phyloP scores from a whole-genome alignment of 2,329 filamentous ascomycete genomes.

The Monosporascus sp. region DNA sequence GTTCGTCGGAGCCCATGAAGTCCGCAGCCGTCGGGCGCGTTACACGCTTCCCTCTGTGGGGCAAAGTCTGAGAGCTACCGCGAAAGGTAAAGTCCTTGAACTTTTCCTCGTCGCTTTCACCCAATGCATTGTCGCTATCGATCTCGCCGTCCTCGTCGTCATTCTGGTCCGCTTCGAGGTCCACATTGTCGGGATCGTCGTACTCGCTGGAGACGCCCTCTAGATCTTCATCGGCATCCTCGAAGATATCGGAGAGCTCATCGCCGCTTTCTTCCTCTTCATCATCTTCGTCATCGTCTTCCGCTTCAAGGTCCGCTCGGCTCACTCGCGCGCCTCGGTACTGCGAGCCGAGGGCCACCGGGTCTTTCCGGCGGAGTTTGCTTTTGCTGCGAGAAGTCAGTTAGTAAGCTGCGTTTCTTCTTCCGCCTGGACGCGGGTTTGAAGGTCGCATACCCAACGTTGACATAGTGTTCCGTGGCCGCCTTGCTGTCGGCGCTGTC shows the following conservation, averaged over 20 bases:
- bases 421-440: not conserved
- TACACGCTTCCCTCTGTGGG: conserved; percentile 23
- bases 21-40: conserved; percentile 49
- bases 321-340: conserved; percentile 76
- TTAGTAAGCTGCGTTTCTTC: not conserved
- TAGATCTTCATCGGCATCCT: conserved; percentile 20
- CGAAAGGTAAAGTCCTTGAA: conserved; percentile 68
- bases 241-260: conserved; percentile 27
- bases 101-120: conserved; percentile 75
- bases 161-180: conserved; percentile 46
- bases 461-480: conserved; percentile 81
- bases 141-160: conserved; percentile 52
- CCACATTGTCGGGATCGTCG: conserved; percentile 50
- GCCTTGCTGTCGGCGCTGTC: conserved; percentile 46
- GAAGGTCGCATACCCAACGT: conserved; percentile 54
- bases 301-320: conserved; percentile 50
- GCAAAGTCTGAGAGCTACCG: conserved; percentile 49
- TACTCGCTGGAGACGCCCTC: conserved; percentile 32
- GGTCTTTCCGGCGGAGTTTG: conserved; percentile 70
- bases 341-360: conserved; percentile 64
- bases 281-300: conserved; percentile 30
- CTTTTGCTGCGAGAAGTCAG: conserved; percentile 55
- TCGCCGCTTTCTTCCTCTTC: conserved; percentile 39
- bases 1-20: conserved; percentile 45
- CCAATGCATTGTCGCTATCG: conserved; percentile 65